These are phyloP conservation scores for Suillus plorans DNA, from an alignment of 768 basidiomycete species.

Conservation along the genomic window DNA sequence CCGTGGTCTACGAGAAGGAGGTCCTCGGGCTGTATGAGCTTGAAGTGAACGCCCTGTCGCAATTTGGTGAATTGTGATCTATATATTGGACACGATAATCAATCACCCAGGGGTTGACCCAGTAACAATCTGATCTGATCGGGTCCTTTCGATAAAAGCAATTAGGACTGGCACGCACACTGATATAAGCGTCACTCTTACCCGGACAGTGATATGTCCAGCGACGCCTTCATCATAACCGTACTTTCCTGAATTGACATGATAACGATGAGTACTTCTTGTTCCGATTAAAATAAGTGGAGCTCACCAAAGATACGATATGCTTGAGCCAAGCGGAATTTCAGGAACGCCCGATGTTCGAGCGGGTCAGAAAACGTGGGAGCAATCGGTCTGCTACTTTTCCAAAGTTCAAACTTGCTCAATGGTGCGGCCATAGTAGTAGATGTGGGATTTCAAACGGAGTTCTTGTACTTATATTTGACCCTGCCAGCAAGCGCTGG, in stretches of 20 bases:
- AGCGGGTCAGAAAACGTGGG: constrained; percentile 29
- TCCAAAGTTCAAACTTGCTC: too few species aligned
- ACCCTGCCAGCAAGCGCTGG: too few species aligned
- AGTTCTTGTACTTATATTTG: too few species aligned
- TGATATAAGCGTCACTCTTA: neutral
- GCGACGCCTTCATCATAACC: constrained; percentile 50
- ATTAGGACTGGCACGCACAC: neutral
- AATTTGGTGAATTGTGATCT: neutral
- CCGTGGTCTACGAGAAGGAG: constrained; percentile 46
- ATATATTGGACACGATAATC: neutral
- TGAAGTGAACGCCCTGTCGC: constrained; percentile 43
- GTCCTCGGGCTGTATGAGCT: constrained; percentile 42
- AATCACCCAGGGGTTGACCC: constrained; percentile 48
- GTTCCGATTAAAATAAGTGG: neutral
- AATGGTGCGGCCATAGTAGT: too few species aligned
- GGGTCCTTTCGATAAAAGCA: constrained; percentile 31
- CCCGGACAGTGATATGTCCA: constrained; percentile 51
- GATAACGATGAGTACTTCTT: constrained; percentile 14
- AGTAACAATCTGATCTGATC: constrained; percentile 42
- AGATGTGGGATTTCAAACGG: too few species aligned
- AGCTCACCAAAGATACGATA: constrained; percentile 44
- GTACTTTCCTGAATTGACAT: constrained; percentile 18
- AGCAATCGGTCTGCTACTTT: too few species aligned
- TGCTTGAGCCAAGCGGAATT: constrained; percentile 46
- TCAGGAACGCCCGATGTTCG: constrained; percentile 42